Base-by-base conservation (phyloP, 2,329 filamentous ascomycete species). In the Penicillium sp. region DNA sequence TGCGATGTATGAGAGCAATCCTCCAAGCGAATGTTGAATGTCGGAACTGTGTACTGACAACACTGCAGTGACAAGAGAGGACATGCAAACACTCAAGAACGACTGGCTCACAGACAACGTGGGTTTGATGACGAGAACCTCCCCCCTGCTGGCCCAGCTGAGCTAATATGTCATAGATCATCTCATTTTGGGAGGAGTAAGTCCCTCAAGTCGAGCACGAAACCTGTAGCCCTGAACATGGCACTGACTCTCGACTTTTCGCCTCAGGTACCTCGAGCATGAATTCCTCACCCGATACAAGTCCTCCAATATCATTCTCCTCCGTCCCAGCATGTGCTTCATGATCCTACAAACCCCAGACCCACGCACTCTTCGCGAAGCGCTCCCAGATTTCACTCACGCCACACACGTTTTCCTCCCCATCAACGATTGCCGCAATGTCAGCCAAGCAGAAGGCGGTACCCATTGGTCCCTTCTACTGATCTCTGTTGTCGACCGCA, bases 21-120 rank as follows among this genome's bases (percentile, higher is more conserved):
- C 32, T 21, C 29, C 38, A 27, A 39, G n/a, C 10, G 10, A 52
- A 40, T 7, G 4, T 10, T 40, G 38, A 21, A 9, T 16, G 16
- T 7, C 21, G 5, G 7, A 31, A 16, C 13, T 14, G 34, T 16
- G 13, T 13, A 45, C 60, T 69, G 49, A 69, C 52, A 42, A 4
- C 21, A 6, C 32, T 29, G 38, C 69, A 92, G 91, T 97, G 64
- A 96, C 90, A 47, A 85, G 87, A 71, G 91, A 94, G 71, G 94
- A 99, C 74, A 85, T 97, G 63, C 89, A 92, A 71, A 88, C 89
- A 14, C 84, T 99, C 55, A 91, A 90, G 75, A 82, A 90, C 74
- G 94, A 97, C 80, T 99, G 94, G 94, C 81, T 99, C 49, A 97
- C 93, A 42, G 94, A 99, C 73, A 97, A 96, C 78, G 90, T 92